These are phyloP conservation scores for Rachicladosporium sp. DNA, from an alignment of 2,329 filamentous ascomycete species.

Conservation along the genomic window DNA sequence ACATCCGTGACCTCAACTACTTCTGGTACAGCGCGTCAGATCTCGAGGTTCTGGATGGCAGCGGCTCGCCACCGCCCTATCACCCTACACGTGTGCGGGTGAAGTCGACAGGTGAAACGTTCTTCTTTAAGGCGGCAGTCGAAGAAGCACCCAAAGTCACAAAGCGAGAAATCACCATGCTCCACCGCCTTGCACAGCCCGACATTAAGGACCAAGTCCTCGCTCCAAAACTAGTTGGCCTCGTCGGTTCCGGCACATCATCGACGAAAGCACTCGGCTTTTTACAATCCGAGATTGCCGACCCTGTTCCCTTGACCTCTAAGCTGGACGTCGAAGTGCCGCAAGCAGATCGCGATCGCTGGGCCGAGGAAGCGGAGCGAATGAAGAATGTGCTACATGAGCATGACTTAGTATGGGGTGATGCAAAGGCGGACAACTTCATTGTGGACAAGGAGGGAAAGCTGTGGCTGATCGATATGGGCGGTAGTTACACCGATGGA, in stretches of 20 bases:
- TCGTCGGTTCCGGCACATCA: constrained; percentile 15
- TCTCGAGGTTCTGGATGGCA: constrained; percentile 92
- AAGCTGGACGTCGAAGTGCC: constrained; percentile 20
- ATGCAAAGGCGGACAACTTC: constrained; percentile 17
- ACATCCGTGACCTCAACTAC: constrained; percentile 83
- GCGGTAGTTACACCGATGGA: constrained; percentile 13
- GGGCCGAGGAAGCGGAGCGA: constrained; percentile 1
- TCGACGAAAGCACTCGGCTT: constrained; percentile 20
- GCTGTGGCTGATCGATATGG: constrained; percentile 18
- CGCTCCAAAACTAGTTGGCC: constrained; percentile 19
- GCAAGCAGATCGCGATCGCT: constrained; percentile 16
- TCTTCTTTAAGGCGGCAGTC: constrained; percentile 36
- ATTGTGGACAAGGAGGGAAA: constrained; percentile 13
- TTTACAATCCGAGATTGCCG: constrained; percentile 20
- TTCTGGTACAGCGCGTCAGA: constrained; percentile 91
- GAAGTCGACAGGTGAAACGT: constrained; percentile 95
- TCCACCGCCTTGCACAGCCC: constrained; percentile 17
- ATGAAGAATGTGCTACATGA: constrained; percentile 9
- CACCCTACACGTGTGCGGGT: constrained; percentile 76
- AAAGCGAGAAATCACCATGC: constrained; percentile 22
- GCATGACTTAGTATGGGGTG: constrained; percentile 16
- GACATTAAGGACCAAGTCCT: constrained; percentile 18
- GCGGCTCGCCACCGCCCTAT: constrained; percentile 47
- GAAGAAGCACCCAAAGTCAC: constrained; percentile 17
- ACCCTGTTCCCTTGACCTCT: constrained; percentile 20